Evolutionary conservation across 768 basidiomycete genomes (phyloP).

Genomic region (Dacryopinax primogenitus): DNA sequence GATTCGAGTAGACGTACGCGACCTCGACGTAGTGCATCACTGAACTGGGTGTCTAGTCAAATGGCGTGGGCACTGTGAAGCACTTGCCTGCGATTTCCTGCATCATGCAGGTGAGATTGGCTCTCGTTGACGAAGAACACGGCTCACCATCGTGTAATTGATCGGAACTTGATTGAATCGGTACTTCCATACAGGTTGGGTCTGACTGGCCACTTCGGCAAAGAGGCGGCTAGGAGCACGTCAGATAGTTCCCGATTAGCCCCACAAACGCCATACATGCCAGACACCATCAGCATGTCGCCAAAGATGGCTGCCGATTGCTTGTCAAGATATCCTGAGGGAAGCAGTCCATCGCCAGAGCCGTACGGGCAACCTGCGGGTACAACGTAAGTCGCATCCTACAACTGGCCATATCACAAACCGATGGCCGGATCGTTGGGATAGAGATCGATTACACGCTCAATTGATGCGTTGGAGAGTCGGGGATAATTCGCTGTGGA

Average conservation of each 20-base stretch:
- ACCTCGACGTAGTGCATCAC: slow-evolving; percentile 9
- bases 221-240: not conserved
- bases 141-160: slow-evolving; percentile 2
- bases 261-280: not conserved
- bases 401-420: not conserved
- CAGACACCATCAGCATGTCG: not conserved
- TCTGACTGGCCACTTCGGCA: not conserved
- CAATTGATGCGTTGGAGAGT: not conserved
- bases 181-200: not conserved
- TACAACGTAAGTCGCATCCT: not conserved
- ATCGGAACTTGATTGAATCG: slow-evolving; percentile 1
- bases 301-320: slow-evolving; percentile 4
- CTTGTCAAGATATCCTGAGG: slow-evolving; percentile 1
- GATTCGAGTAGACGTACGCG: slow-evolving; percentile 1
- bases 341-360: not conserved
- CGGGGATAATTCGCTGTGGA: slow-evolving; percentile 1
- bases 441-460: not conserved
- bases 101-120: not conserved
- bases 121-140: not conserved
- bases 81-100: not conserved
- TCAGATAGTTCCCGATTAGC: not conserved
- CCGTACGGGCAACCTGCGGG: not conserved
- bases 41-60: not conserved
- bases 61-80: not conserved
- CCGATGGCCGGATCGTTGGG: not conserved